A percentile compares a stretch with the other conserved stretches of the same genome.
phyloP scores from a whole-genome alignment of 768 basidiomycete genomes.

The Daedaleopsis nitida region DNA sequence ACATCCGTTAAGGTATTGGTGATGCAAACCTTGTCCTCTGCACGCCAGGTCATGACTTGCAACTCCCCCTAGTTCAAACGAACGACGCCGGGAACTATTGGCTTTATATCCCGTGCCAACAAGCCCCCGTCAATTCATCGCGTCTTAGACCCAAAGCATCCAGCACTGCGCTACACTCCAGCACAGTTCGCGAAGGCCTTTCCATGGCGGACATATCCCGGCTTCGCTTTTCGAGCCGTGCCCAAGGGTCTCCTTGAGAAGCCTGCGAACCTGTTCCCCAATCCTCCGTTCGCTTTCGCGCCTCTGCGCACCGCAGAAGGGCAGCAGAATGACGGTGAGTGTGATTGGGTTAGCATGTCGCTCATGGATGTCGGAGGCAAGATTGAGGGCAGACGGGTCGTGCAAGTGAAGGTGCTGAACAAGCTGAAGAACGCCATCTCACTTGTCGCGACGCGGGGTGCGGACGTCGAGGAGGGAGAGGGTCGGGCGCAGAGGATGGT shows the following conservation, averaged over 20 bases:
- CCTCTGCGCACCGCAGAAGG: background rate
- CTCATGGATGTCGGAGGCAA: slow-evolving; percentile 28
- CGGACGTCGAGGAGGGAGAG: slow-evolving; percentile 29
- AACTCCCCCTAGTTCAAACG: slow-evolving; percentile 37
- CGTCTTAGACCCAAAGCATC: slow-evolving; percentile 24
- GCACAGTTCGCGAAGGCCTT: background rate
- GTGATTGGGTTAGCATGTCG: slow-evolving; percentile 37
- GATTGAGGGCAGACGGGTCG: slow-evolving; percentile 37
- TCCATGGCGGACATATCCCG: slow-evolving; percentile 7
- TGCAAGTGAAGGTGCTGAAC: slow-evolving; percentile 34
- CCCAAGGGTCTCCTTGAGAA: slow-evolving; percentile 35
- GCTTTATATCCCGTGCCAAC: background rate
- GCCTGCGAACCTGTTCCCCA: slow-evolving; percentile 24
- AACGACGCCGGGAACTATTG: slow-evolving; percentile 42
- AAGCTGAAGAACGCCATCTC: slow-evolving; percentile 43
- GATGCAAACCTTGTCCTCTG: background rate
- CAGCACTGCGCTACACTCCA: slow-evolving; percentile 13
- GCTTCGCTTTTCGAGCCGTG: slow-evolving; percentile 31
- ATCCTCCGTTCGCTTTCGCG: slow-evolving; percentile 23
- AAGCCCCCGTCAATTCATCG: background rate
- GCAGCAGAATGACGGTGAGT: slow-evolving; percentile 6
- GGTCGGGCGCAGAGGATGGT: slow-evolving; percentile 16
- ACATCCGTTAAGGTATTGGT: slow-evolving; percentile 40
- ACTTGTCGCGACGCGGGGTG: slow-evolving; percentile 44
- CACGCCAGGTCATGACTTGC: background rate